Conservation (phyloP, 495 filamentous ascomycete species). For the Cercophora scortea region DNA sequence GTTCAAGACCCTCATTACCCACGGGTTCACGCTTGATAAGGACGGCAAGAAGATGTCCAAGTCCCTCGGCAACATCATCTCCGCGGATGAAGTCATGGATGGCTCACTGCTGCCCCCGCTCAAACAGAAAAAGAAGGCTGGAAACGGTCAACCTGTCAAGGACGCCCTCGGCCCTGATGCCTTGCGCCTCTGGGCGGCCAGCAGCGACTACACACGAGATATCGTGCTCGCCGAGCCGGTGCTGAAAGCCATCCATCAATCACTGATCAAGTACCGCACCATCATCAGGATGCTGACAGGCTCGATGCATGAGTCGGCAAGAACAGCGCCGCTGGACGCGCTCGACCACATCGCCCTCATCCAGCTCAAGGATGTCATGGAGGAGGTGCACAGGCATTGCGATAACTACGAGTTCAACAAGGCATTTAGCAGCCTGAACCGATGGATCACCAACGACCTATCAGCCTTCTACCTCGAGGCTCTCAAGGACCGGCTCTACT, state of each 20-base stretch:
- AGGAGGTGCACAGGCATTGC: conserved; percentile 53
- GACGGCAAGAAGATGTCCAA: conserved; percentile 97
- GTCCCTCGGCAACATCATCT: conserved; percentile 83
- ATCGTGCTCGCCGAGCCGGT: conserved; percentile 69
- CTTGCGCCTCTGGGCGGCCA: conserved; percentile 86
- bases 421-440: conserved; percentile 61
- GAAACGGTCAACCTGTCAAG: conserved; percentile 9
- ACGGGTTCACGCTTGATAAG: conserved; percentile 88
- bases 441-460: conserved; percentile 72
- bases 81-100: conserved; percentile 74
- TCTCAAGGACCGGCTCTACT: conserved; percentile 85
- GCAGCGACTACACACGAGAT: conserved; percentile 84
- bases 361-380: conserved; percentile 58
- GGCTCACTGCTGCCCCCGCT: conserved; percentile 52
- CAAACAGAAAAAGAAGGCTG: conserved; percentile 32
- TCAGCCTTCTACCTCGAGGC: conserved; percentile 92
- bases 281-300: conserved; percentile 86
- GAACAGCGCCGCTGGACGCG: conserved; percentile 36
- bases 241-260: conserved; percentile 63
- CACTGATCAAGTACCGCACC: conserved; percentile 75
- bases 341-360: conserved; percentile 69
- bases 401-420: conserved; percentile 75
- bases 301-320: conserved; percentile 55
- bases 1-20: conserved; percentile 81
- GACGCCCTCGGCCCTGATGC: conserved; percentile 66